Base-by-base conservation (phyloP, 2,329 filamentous ascomycete species). In the Dactylonectria macrodidyma region DNA sequence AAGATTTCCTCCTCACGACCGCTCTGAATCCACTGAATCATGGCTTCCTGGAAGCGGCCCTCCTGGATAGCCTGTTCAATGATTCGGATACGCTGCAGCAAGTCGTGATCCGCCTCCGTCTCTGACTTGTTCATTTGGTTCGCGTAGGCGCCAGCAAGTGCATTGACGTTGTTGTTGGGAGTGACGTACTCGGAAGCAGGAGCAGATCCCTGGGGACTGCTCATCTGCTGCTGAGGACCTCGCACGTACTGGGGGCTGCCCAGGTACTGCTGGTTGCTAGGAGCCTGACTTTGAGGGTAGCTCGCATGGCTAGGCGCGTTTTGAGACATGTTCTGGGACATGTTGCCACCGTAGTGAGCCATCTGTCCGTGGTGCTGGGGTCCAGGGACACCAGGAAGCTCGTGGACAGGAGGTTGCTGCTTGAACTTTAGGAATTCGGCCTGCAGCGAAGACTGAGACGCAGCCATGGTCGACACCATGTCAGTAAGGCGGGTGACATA, bases 381-480 rank as follows among this genome's bases (percentile, higher is more conserved):
- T 4, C 70, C 62, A 12, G 67, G 71, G 10, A 74, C 77, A 8
- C 76, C 78, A 4, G 80, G 77, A n/a, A 82, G 81, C 64, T 88
- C 84, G 56, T 82, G 83, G 3, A 82, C 81, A 9, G 82, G 74
- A 19, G 84, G 78, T 70, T 87, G 84, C 54, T 86, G 83, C 72
- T 88, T 87, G 71, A 89, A 82, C 78, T 89, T 90, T 59, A 90
- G 80, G 63, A 91, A 84, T 71, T 88, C 87, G 48, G 87, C 87
- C 78, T 95, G 92, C 71, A 94, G 90, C 62, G 92, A 87, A 4
- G 88, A 82, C 80, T 95, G 93, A 1, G 88, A 87, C 5, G 88
- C 82, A 5, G 90, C 90, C 90, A 95, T 91, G 12, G 88, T 88
- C 46, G 90, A 88, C 26, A 95, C 86, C 51, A 91, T 93, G 69